These are phyloP conservation scores for Paxillus ammoniavirescens DNA, from an alignment of 768 basidiomycete genomes.

Conservation along the genomic window DNA sequence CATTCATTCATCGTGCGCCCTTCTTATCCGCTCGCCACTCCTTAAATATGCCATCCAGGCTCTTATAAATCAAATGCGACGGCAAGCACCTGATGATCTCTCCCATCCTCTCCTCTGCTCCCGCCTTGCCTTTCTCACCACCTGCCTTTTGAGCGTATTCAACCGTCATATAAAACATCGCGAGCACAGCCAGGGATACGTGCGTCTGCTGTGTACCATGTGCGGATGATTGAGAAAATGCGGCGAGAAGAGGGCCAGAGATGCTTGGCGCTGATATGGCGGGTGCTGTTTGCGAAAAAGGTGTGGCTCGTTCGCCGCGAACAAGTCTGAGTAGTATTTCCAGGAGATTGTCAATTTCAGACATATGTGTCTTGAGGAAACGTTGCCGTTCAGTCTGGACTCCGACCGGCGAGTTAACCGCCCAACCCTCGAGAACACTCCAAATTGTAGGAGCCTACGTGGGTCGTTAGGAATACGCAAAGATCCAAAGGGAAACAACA, in stretches of 20 bases:
- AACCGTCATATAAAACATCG: conserved; percentile 80
- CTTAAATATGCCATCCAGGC: conserved; percentile 92
- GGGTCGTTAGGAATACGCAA: conserved; percentile 3
- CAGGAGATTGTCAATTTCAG: conserved; percentile 81
- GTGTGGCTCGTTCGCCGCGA: conserved; percentile 79
- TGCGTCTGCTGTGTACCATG: conserved; percentile 91
- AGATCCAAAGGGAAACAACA: conserved; percentile 13
- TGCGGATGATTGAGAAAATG: conserved; percentile 70
- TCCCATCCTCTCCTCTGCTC: conserved; percentile 74
- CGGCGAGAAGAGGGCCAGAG: conserved; percentile 68
- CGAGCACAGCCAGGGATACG: conserved; percentile 88
- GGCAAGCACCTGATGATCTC: conserved; percentile 92
- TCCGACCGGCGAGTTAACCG: conserved; percentile 78
- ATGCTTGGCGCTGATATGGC: conserved; percentile 61
- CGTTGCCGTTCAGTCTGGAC: conserved; percentile 72
- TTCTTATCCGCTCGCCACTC: conserved; percentile 88
- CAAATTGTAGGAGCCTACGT: conserved; percentile 85
- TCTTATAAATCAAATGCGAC: conserved; percentile 83
- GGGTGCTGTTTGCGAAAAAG: conserved; percentile 62
- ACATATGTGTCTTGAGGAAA: conserved; percentile 88
- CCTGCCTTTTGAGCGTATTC: conserved; percentile 77
- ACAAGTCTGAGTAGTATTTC: conserved; percentile 93
- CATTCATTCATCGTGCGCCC: conserved; percentile 44
- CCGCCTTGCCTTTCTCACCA: conserved; percentile 63
- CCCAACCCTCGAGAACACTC: conserved; percentile 90